Conservation (phyloP, 768 basidiomycete genomes). For the Lyophyllum atratum region DNA sequence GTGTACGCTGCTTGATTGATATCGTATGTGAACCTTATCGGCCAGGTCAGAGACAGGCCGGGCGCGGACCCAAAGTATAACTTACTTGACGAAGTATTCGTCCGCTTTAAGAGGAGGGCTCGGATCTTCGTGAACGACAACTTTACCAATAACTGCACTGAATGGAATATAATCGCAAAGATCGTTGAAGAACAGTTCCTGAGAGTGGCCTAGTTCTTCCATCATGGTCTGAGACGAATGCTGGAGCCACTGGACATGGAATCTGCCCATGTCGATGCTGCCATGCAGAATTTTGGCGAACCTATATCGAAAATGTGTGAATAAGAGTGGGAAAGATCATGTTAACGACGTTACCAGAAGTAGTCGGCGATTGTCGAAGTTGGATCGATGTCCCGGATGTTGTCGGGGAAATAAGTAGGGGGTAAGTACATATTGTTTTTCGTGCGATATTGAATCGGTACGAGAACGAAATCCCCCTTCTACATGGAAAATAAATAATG, state of each 20-base stretch:
- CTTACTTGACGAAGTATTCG: slow-evolving; percentile 63
- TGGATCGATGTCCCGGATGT: slow-evolving; percentile 33
- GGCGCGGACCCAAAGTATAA: not conserved
- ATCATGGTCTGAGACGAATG: slow-evolving; percentile 67
- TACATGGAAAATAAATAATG: no score
- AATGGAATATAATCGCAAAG: slow-evolving; percentile 49
- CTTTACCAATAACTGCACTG: slow-evolving; percentile 47
- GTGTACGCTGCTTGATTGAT: slow-evolving; percentile 46
- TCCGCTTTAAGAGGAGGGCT: slow-evolving; percentile 27
- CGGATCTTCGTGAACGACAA: slow-evolving; percentile 40
- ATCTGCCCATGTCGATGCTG: slow-evolving; percentile 37
- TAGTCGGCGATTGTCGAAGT: slow-evolving; percentile 51
- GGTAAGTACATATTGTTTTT: slow-evolving; percentile 26
- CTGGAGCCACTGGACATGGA: slow-evolving; percentile 77
- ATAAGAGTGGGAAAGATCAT: not conserved
- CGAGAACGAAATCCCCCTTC: slow-evolving; percentile 65
- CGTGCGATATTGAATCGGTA: slow-evolving; percentile 34
- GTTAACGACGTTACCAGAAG: slow-evolving; percentile 54
- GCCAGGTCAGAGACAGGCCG: slow-evolving; percentile 2
- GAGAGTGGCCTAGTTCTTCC: slow-evolving; percentile 57
- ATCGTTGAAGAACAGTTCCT: slow-evolving; percentile 65
- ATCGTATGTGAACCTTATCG: slow-evolving; percentile 52
- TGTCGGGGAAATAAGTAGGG: slow-evolving; percentile 32
- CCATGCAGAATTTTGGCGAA: slow-evolving; percentile 68
- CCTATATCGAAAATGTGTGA: slow-evolving; percentile 46